phyloP scores from a whole-genome alignment of 2,329 filamentous ascomycete genomes.

The Chalaropsis ovoidea region DNA sequence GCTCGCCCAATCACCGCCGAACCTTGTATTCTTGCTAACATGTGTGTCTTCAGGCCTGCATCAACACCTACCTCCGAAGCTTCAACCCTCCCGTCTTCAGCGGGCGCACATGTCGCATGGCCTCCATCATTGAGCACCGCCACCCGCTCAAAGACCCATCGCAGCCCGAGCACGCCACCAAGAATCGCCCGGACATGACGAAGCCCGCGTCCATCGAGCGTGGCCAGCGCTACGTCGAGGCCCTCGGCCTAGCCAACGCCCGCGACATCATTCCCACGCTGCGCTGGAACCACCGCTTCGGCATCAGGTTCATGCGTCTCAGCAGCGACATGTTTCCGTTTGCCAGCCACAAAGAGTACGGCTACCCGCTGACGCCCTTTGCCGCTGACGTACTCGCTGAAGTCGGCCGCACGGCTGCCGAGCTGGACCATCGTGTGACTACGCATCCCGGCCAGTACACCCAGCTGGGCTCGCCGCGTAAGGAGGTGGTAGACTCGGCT shows the following conservation, averaged over 20 bases:
- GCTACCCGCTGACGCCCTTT: conserved; percentile 75
- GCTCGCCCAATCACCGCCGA: neutral
- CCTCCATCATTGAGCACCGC: conserved; percentile 80
- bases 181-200: conserved; percentile 72
- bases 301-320: conserved; percentile 83
- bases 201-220: conserved; percentile 55
- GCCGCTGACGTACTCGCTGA: conserved; percentile 67
- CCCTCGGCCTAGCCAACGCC: conserved; percentile 69
- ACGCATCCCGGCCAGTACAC: conserved; percentile 92
- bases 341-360: conserved; percentile 76
- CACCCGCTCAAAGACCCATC: conserved; percentile 67
- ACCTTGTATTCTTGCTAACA: neutral
- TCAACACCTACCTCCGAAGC: conserved; percentile 81
- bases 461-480: conserved; percentile 73
- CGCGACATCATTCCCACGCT: conserved; percentile 77
- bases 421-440: conserved; percentile 74
- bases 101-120: conserved; percentile 81
- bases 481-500: conserved; percentile 64
- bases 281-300: conserved; percentile 82
- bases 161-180: conserved; percentile 68
- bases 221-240: conserved; percentile 64
- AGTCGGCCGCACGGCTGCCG: conserved; percentile 63
- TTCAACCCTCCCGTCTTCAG: conserved; percentile 78
- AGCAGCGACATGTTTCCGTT: conserved; percentile 98
- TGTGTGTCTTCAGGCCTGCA: conserved; percentile 52